Base-by-base conservation (phyloP, 192 early-diverging fungal species). In the Backusella mclennaniae region DNA sequence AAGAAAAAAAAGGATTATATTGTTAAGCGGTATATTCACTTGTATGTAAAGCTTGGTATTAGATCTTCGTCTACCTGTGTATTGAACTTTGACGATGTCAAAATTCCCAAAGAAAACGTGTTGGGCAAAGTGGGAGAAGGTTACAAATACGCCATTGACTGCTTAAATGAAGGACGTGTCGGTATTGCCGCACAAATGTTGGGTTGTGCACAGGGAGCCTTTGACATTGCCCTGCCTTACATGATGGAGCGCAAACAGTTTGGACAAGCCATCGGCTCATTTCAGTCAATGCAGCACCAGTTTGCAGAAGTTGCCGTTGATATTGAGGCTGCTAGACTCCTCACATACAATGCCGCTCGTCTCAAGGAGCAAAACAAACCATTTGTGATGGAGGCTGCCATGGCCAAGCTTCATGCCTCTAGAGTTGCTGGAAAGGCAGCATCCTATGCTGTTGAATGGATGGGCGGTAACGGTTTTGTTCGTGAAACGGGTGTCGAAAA, bases 171-270 rank as follows among this genome's bases (percentile, higher is more conserved):
- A 83, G 97, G 97, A 21, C 92, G 97, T 77, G 93, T 97, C 59
- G 97, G 97, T 73, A 99, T 99, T 85, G 96, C 96, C 49, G 97
- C 96, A 21, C 96, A 99, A 83, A 75, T 99, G 97, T 79, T 97
- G 36, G 97, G 97, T n/a, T 84, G 97, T 63, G 96, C 97, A 6
- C 96, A 97, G 82, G 97, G 97, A 31, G 96, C 92, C 17, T 92
- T 91, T 70, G 96, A 97, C 84, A 79, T 84, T 66, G 93, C 93
- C 3, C 68, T 96, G 76, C 92, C 94, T 11, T 99, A 99, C 84
- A 85, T 93, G 76, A 94, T 94, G 84, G 90, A 99, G 86, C 90
- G 97, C 71, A 96, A 97, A 88, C 95, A 96, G 88, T 99, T 99
- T 77, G 94, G 94, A 26, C 72, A 85, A 35, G 76, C 76, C 35